Conservation (phyloP, 345 rosid genomes). For the Lepidium didymum region DNA sequence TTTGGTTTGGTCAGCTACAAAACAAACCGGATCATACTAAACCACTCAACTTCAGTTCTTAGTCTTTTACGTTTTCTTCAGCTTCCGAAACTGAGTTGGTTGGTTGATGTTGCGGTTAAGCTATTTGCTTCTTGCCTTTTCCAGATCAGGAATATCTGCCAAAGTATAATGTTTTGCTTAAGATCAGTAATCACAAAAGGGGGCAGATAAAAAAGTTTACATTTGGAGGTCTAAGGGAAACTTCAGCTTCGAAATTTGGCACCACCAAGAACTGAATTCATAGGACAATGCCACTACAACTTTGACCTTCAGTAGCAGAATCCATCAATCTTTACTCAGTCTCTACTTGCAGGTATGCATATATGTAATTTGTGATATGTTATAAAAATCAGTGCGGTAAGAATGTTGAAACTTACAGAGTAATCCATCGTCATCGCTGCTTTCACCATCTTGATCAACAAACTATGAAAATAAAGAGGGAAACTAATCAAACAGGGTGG, state of each 20-base stretch:
- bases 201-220: not conserved
- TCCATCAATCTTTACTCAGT: not conserved
- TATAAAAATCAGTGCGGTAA: not conserved
- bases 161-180: not conserved
- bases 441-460: slow-evolving; percentile 49
- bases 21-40: not conserved
- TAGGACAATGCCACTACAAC: not conserved
- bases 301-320: not conserved
- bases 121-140: slow-evolving; percentile 61
- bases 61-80: not conserved
- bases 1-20: not conserved
- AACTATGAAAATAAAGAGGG: slow-evolving; percentile 38
- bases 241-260: not conserved
- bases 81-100: slow-evolving; percentile 10
- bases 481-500: not conserved
- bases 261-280: not conserved
- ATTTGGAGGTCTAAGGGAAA: not conserved
- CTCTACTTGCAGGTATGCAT: not conserved
- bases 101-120: slow-evolving; percentile 8
- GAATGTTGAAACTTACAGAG: slow-evolving; percentile 62
- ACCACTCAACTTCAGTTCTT: slow-evolving; percentile 9
- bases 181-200: not conserved
- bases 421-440: slow-evolving; percentile 89
- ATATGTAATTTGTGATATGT: not conserved
- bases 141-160: slow-evolving; percentile 96